Evolutionary conservation across 257 asterid genomes (phyloP), one percentile per base, ranked within the genome.

Genomic region (Scutellaria baicalensis): DNA sequence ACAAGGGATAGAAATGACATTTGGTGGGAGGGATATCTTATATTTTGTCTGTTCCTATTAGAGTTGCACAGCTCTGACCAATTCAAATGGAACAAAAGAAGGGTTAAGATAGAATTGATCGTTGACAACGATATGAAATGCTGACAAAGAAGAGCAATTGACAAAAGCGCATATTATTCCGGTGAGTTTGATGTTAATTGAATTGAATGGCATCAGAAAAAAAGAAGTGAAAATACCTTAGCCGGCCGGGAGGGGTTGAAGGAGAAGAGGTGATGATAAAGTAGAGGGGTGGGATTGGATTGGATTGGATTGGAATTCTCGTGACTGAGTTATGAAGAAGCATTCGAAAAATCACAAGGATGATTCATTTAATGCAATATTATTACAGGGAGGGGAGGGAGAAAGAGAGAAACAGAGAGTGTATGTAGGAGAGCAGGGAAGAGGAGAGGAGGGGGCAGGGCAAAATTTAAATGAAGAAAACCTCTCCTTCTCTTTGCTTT

Each of bases 251-350:
- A n/a, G n/a, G n/a, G n/a, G n/a, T n/a, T n/a, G 61, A 45, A 55
- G 75, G 40, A 63, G 73, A 35, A 56, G 27, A 66, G 3, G 0
- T 58, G 48, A 8, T 38, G 62, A 51, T 9, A 11, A 5, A 6
- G 12, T 1, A 18, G 1, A 9, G 21, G 14, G 33, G 21, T 3
- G 11, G 64, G 73, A 17, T 66, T 70, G 84, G 87, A 87, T 85
- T 75, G 27, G 63, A 64, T 5, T 54, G 55, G 49, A 81, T 77
- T 81, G 79, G 77, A 84, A 17, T 69, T 84, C 89, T 80, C 89
- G 95, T 88, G 96, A 78, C 5, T 65, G 96, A 78, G 6, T 65
- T 70, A 48, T 51, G 43, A 54, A 65, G 64, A 47, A 59, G 72
- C 52, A 69, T 79, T 81, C 78, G 73, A 69, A 72, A 31, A 62